Evolutionary conservation across 2,329 filamentous ascomycete species (phyloP).

Genomic region (Venturia oleaginea): DNA sequence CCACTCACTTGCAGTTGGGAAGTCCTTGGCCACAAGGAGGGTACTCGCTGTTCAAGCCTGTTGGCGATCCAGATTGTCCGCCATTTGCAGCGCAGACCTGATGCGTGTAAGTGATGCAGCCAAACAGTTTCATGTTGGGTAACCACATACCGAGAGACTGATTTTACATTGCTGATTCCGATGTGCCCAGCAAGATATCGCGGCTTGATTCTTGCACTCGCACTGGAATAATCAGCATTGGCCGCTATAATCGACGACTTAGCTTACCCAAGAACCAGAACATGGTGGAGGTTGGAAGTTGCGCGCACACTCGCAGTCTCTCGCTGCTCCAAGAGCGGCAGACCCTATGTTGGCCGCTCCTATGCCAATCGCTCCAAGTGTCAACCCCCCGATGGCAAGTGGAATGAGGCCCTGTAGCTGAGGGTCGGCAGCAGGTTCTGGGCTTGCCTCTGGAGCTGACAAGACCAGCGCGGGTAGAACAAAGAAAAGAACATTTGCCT

Average conservation of each 20-base stretch:
- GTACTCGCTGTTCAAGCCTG: not conserved
- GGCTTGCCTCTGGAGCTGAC: not conserved
- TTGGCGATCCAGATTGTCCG: not conserved
- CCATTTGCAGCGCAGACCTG: slow-evolving; percentile 1
- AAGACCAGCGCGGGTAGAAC: not conserved
- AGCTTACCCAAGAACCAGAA: not conserved
- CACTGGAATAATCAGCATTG: not conserved
- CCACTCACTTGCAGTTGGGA: not conserved
- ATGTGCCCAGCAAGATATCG: not conserved
- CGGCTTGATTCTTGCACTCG: slow-evolving; percentile 3
- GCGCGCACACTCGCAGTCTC: not conserved
- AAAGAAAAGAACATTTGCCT: not conserved
- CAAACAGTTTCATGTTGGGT: not conserved
- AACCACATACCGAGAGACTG: not conserved
- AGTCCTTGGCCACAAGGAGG: not conserved
- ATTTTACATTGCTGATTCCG: slow-evolving; percentile 3
- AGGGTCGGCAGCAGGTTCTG: not conserved
- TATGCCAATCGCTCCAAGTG: not conserved
- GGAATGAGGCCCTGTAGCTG: not conserved
- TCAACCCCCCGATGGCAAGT: not conserved
- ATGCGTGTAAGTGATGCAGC: not conserved
- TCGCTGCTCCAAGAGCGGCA: not conserved
- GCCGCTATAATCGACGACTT: not conserved
- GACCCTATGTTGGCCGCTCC: not conserved
- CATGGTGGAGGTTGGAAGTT: slow-evolving; percentile 3